These are phyloP conservation scores for Fusarium liriodendri DNA, from an alignment of 2,329 filamentous ascomycete species.

Conservation along the genomic window DNA sequence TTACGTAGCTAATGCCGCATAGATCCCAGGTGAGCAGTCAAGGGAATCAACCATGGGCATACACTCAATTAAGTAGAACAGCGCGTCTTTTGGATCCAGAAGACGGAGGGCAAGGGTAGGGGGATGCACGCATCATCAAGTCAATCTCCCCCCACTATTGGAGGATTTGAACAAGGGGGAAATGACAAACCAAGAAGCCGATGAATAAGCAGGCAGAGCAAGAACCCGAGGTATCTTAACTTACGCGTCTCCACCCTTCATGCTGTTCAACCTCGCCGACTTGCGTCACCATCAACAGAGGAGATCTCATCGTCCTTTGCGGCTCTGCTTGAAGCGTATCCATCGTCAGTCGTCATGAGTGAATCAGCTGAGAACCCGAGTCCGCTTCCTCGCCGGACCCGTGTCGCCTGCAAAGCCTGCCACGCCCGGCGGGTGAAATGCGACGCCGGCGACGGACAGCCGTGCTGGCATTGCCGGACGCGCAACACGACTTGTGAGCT, in stretches of 20 bases:
- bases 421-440: conserved; percentile 34
- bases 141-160: neutral
- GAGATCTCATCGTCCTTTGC: neutral
- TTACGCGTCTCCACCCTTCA: neutral
- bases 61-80: neutral
- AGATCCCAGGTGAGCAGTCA: neutral
- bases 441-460: conserved; percentile 28
- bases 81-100: neutral
- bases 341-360: neutral
- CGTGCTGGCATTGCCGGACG: conserved; percentile 36
- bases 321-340: neutral
- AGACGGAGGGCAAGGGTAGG: neutral
- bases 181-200: neutral
- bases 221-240: neutral
- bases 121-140: neutral
- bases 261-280: neutral
- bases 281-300: neutral
- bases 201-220: neutral
- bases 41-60: neutral
- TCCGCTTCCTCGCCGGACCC: conserved; percentile 10
- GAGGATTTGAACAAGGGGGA: neutral
- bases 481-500: conserved; percentile 26
- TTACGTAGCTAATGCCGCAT: neutral
- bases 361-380: neutral
- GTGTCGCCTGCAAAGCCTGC: conserved; percentile 37